These are phyloP conservation scores for Arachnomyces sp. DNA, from an alignment of 2,329 filamentous ascomycete species.

Conservation along the genomic window DNA sequence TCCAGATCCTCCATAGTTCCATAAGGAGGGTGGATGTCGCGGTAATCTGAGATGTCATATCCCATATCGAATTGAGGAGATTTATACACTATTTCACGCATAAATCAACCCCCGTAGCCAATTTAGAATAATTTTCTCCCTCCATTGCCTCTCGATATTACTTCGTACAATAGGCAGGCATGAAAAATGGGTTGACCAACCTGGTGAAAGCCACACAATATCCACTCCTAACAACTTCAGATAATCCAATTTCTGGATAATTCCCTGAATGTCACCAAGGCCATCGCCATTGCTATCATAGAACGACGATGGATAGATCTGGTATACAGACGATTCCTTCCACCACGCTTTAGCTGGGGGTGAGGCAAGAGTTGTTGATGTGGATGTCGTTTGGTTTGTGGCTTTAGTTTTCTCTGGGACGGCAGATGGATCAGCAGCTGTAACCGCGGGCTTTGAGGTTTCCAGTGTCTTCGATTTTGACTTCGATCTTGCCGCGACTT, in stretches of 20 bases:
- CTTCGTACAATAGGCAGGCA: slow-evolving; percentile 16
- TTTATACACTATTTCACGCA: slow-evolving; percentile 30
- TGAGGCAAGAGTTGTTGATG: too few relatives aligned
- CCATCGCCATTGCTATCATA: slow-evolving; percentile 51
- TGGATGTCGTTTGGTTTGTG: too few relatives aligned
- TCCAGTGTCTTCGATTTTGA: too few relatives aligned
- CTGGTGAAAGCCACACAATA: slow-evolving; percentile 28
- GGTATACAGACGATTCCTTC: slow-evolving; percentile 54
- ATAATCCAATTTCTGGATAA: slow-evolving; percentile 50
- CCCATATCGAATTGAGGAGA: slow-evolving; percentile 42
- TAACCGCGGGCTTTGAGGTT: too few relatives aligned
- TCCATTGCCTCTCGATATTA: slow-evolving; percentile 3
- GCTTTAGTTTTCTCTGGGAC: too few relatives aligned
- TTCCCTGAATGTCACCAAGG: slow-evolving; percentile 49
- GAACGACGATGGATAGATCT: slow-evolving; percentile 56
- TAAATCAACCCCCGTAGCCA: too few relatives aligned
- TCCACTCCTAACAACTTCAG: slow-evolving; percentile 40
- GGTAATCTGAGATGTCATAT: slow-evolving; percentile 43
- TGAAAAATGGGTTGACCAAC: slow-evolving; percentile 19
- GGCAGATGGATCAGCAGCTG: too few relatives aligned
- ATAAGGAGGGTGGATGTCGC: slow-evolving; percentile 39
- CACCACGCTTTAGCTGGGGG: slow-evolving; percentile 39
- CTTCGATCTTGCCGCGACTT: too few relatives aligned
- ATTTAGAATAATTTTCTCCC: slow-evolving; percentile 4
- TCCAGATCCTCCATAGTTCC: slow-evolving; percentile 38